A percentile compares a stretch with the other conserved stretches of the same genome.
Conservation (phyloP, 2,329 filamentous ascomycete species). For the Fusarium chaquense region DNA sequence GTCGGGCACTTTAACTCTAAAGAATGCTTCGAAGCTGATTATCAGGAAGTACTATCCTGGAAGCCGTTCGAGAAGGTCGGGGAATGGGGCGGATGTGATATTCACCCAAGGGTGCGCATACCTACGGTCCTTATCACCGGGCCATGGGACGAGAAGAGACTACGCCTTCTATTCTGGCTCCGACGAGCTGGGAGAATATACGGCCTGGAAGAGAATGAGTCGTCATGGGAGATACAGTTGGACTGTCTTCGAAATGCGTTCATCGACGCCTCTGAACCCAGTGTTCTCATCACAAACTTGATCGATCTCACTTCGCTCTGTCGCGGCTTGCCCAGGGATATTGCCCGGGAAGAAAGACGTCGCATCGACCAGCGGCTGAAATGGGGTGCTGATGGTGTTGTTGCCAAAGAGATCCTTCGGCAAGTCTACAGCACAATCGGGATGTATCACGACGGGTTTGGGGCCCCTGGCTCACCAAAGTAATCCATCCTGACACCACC, state of each 20-base stretch:
- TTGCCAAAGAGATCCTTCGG: conserved; percentile 45
- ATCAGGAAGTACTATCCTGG: conserved; percentile 45
- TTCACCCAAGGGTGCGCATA: conserved; percentile 56
- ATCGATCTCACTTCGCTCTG: conserved; percentile 49
- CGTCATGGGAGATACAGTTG: conserved; percentile 58
- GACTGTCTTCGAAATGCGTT: conserved; percentile 55
- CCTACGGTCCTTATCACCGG: conserved; percentile 57
- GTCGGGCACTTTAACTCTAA: conserved; percentile 50
- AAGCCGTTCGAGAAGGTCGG: conserved; percentile 37
- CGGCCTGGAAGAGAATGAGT: conserved; percentile 45
- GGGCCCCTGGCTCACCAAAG: conserved; percentile 3
- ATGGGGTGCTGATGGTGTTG: conserved; percentile 48
- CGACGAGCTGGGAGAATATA: conserved; percentile 53
- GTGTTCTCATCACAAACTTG: conserved; percentile 49
- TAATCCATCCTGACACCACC: neutral
- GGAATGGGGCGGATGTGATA: conserved; percentile 50
- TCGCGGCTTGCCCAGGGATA: conserved; percentile 48
- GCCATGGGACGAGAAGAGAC: conserved; percentile 56
- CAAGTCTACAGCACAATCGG: conserved; percentile 38
- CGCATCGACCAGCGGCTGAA: conserved; percentile 48
- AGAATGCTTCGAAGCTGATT: conserved; percentile 55
- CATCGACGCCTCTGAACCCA: conserved; percentile 47
- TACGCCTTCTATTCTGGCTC: conserved; percentile 61
- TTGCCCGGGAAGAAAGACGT: conserved; percentile 44
- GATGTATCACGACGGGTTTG: conserved; percentile 35